Evolutionary conservation across 2,329 filamentous ascomycete genomes (phyloP).

Genomic region (Pyrenochaeta sp.): DNA sequence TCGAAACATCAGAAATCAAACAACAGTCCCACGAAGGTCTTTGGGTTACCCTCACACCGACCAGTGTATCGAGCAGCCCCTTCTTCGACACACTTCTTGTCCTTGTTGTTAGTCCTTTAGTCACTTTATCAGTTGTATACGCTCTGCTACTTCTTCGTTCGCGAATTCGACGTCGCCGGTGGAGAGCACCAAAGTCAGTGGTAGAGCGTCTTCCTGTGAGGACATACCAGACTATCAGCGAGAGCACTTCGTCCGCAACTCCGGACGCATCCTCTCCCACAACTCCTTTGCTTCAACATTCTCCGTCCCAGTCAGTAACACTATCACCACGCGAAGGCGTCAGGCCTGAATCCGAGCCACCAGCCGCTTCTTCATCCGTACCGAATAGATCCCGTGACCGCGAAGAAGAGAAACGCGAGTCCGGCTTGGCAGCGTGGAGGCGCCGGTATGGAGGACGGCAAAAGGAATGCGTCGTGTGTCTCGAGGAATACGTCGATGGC

Average conservation of each 20-base stretch:
- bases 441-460: slow-evolving; percentile 69
- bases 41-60: slow-evolving; percentile 96
- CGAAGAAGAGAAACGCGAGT: slow-evolving; percentile 61
- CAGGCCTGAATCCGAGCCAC: slow-evolving; percentile 68
- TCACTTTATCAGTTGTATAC: slow-evolving; percentile 93
- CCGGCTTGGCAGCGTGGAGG: slow-evolving; percentile 60
- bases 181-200: slow-evolving; percentile 96
- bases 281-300: slow-evolving; percentile 76
- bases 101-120: slow-evolving; percentile 89
- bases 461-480: slow-evolving; percentile 92
- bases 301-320: slow-evolving; percentile 28
- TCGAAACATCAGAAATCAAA: slow-evolving; percentile 25
- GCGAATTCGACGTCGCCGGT: slow-evolving; percentile 85
- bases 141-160: slow-evolving; percentile 85
- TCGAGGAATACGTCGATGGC: slow-evolving; percentile 95
- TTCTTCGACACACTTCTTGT: slow-evolving; percentile 98
- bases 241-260: slow-evolving; percentile 65
- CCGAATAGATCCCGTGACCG: slow-evolving; percentile 40
- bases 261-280: slow-evolving; percentile 73
- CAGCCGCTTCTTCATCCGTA: slow-evolving; percentile 44
- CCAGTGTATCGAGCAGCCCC: slow-evolving; percentile 83
- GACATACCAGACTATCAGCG: slow-evolving; percentile 87
- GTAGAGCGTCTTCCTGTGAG: slow-evolving; percentile 94
- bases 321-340: slow-evolving; percentile 68
- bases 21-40: slow-evolving; percentile 73